A percentile compares a stretch with the other conserved stretches of the same genome.
These are phyloP conservation scores for Chaetomium sp. DNA, from an alignment of 2,329 filamentous ascomycete genomes.

Conservation along the genomic window DNA sequence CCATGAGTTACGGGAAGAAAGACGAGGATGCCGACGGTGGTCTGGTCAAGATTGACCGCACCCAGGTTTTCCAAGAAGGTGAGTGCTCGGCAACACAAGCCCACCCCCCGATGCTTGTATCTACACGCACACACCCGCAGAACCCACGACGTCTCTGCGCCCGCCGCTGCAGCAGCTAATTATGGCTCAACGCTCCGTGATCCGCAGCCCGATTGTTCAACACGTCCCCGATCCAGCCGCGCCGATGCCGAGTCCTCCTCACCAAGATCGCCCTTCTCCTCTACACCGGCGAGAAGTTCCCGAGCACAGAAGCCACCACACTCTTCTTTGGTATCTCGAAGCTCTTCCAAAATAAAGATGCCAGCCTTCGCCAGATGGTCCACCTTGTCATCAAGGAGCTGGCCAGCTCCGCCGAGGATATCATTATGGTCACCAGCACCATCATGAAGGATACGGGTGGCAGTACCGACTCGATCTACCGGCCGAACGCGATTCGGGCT, in stretches of 20 bases:
- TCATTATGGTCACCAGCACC: constrained; percentile 98
- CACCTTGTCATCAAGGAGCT: constrained; percentile 98
- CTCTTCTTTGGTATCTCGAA: constrained; percentile 99
- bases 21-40: constrained; percentile 94
- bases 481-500: constrained; percentile 92
- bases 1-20: constrained; percentile 97
- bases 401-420: constrained; percentile 90
- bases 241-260: constrained; percentile 93
- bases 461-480: constrained; percentile 86
- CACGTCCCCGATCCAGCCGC: constrained; percentile 89
- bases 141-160: too few relatives aligned
- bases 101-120: too few relatives aligned
- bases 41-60: constrained; percentile 95
- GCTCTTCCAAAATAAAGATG: constrained; percentile 99
- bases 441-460: constrained; percentile 99
- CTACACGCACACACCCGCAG: too few relatives aligned
- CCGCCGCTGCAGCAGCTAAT: constrained; percentile 12
- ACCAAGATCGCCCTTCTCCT: constrained; percentile 96
- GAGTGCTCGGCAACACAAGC: constrained; percentile 24
- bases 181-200: constrained; percentile 5
- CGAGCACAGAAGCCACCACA: constrained; percentile 92
- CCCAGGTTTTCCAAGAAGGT: constrained; percentile 99
- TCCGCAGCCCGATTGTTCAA: constrained; percentile 88
- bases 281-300: constrained; percentile 95
- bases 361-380: constrained; percentile 95